Evolutionary conservation across 148 eudicot species (phyloP).

Genomic region (Vaccinium darrowii): DNA sequence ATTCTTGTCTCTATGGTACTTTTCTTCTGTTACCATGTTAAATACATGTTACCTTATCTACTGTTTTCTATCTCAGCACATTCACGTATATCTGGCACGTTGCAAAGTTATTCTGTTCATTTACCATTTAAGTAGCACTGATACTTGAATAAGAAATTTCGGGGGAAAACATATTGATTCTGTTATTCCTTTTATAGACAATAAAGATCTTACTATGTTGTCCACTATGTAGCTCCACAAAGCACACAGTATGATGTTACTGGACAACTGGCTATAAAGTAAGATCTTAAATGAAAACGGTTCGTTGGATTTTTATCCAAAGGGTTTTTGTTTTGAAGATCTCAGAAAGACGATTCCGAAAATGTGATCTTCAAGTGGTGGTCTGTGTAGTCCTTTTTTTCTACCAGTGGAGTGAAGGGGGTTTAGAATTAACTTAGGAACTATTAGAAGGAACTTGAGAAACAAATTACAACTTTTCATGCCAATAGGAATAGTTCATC

Average conservation of each 20-base stretch:
- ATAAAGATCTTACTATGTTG: background rate
- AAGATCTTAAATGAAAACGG: background rate
- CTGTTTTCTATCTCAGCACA: background rate
- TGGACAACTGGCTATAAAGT: background rate
- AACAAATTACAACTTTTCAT: no score
- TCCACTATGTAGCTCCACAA: background rate
- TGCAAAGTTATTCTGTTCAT: background rate
- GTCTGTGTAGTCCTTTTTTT: no score
- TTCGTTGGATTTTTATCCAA: background rate
- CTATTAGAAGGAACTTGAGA: no score
- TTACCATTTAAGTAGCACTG: background rate
- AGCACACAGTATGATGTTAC: background rate
- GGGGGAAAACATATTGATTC: background rate
- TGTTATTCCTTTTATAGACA: background rate
- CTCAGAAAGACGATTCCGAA: background rate
- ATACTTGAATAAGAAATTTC: background rate
- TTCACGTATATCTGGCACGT: background rate
- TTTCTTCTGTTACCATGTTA: background rate
- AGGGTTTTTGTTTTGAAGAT: background rate
- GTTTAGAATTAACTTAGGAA: no score
- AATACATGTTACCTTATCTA: background rate
- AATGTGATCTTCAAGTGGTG: background rate
- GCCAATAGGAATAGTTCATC: no score
- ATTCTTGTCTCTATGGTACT: background rate
- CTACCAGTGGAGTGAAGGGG: no score